Percentiles rank a stretch among this genome's conserved stretches.
These are phyloP conservation scores for Blastobotrys parvus DNA, from an alignment of 805 yeast genomes.

Conservation along the genomic window DNA sequence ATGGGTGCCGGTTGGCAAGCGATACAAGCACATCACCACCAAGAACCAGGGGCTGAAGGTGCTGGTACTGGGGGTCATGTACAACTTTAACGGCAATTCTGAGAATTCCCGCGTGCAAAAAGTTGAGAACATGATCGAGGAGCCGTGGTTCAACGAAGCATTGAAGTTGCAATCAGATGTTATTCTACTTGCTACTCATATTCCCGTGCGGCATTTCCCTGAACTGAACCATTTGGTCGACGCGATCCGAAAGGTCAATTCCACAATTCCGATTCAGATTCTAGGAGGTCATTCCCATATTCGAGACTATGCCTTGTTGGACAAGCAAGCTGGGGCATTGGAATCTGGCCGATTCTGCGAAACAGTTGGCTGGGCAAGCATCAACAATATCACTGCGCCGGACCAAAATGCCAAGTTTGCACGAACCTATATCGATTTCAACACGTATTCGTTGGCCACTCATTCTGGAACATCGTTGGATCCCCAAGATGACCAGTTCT, in stretches of 20 bases:
- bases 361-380: conserved; percentile 81
- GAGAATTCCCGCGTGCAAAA: conserved; percentile 63
- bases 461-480: conserved; percentile 39
- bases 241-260: conserved; percentile 48
- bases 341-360: conserved; percentile 93
- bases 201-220: conserved; percentile 58
- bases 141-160: conserved; percentile 57
- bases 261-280: conserved; percentile 62
- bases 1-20: conserved; percentile 60
- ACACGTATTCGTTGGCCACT: conserved; percentile 54
- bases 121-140: conserved; percentile 42
- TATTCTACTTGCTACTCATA: conserved; percentile 67
- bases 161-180: conserved; percentile 46
- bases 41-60: conserved; percentile 42
- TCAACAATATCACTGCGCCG: conserved; percentile 28
- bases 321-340: conserved; percentile 60
- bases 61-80: conserved; percentile 69
- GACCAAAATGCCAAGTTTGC: conserved; percentile 27
- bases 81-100: conserved; percentile 56
- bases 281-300: conserved; percentile 95
- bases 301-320: conserved; percentile 70
- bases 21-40: conserved; percentile 59
- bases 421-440: conserved; percentile 80
- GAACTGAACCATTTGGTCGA: conserved; percentile 44
- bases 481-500: conserved; percentile 23